Conservation (phyloP, 306 rosid genomes). For the Cucurbita argyrosperma region DNA sequence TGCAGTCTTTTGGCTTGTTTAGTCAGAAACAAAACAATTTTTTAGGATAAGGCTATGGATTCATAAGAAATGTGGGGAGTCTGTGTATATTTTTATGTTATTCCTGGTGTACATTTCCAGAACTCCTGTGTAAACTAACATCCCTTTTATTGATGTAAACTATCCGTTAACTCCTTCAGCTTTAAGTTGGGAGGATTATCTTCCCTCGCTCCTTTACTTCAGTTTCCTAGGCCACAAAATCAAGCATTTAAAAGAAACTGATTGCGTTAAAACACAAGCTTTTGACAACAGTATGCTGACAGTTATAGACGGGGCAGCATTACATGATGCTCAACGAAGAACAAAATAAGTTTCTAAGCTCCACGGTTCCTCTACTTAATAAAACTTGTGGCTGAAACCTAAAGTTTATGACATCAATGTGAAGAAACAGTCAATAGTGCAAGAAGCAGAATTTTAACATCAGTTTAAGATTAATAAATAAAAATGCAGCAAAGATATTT, state of each 20-base stretch:
- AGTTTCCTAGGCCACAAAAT: background rate
- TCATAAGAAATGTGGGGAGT: background rate
- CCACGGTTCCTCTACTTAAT: background rate
- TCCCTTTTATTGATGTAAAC: background rate
- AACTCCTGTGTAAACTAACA: background rate
- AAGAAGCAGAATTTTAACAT: background rate
- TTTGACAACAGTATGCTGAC: background rate
- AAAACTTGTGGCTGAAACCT: background rate
- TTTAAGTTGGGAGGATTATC: background rate
- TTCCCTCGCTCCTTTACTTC: background rate
- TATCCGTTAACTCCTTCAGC: background rate
- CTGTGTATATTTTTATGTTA: background rate
- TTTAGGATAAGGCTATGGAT: background rate
- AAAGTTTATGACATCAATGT: background rate
- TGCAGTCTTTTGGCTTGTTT: background rate
- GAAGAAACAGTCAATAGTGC: background rate
- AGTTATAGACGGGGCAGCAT: background rate
- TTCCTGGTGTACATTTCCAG: background rate
- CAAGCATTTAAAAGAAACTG: background rate
- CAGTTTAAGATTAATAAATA: background rate
- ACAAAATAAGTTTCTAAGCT: background rate
- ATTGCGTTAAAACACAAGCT: background rate
- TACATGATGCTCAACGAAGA: background rate
- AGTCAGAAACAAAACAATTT: background rate
- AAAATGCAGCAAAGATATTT: constrained; percentile 9